Percentiles rank a stretch among this genome's conserved stretches.
These are phyloP conservation scores for Gynochthodes officinalis DNA, from an alignment of 257 asterid genomes.

Conservation along the genomic window DNA sequence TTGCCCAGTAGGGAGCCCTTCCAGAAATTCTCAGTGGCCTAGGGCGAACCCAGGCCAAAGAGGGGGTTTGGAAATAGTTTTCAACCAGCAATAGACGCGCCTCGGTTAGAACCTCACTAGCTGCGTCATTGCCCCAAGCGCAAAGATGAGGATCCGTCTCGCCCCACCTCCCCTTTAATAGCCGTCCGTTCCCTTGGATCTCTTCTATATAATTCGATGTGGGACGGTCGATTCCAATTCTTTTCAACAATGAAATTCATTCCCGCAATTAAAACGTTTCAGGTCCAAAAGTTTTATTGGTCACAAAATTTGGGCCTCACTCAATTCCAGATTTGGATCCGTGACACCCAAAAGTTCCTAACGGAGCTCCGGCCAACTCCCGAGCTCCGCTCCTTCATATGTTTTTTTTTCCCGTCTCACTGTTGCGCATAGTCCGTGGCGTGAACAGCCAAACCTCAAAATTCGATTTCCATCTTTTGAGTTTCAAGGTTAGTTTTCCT, in stretches of 20 bases:
- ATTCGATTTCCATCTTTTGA: not conserved
- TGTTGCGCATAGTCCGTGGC: too few relatives aligned
- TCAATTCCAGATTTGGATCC: not conserved
- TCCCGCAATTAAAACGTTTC: too few relatives aligned
- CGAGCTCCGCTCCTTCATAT: too few relatives aligned
- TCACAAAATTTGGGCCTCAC: not conserved
- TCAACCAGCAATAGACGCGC: constrained; percentile 43
- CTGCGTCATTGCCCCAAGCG: constrained; percentile 46
- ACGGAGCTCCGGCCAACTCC: too few relatives aligned
- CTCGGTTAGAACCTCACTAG: constrained; percentile 41
- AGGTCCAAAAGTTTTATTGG: too few relatives aligned
- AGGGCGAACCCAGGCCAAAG: constrained; percentile 4
- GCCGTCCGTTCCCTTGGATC: too few relatives aligned
- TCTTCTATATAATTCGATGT: not conserved
- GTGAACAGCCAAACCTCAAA: too few relatives aligned
- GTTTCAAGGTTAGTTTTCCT: not conserved
- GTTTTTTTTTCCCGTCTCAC: too few relatives aligned
- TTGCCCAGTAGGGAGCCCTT: constrained; percentile 16
- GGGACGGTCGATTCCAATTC: too few relatives aligned
- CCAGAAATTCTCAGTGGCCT: constrained; percentile 18
- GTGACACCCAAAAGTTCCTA: too few relatives aligned
- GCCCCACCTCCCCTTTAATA: not conserved
- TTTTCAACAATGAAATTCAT: too few relatives aligned
- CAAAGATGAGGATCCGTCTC: too few relatives aligned
- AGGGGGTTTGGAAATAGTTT: constrained; percentile 18